These are phyloP conservation scores for Zostera marina DNA, from an alignment of 116 monocot species.

Conservation along the genomic window DNA sequence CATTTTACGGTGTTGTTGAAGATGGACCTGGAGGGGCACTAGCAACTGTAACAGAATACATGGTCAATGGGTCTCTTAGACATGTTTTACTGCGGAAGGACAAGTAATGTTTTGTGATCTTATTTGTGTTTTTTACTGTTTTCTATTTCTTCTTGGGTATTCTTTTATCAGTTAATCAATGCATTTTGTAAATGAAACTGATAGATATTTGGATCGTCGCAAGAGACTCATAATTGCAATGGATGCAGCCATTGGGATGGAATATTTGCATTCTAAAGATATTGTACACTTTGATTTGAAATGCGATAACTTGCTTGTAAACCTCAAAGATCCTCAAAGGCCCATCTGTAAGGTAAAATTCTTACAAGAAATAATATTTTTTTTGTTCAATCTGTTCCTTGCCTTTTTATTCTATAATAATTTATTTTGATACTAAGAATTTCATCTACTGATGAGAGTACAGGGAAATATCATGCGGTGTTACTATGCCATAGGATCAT, in stretches of 20 bases:
- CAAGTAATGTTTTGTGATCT: constrained; percentile 25
- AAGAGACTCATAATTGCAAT: constrained; percentile 90
- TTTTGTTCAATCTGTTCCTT: too few relatives aligned
- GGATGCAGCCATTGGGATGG: constrained; percentile 99
- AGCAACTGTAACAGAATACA: constrained; percentile 90
- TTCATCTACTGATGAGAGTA: too few relatives aligned
- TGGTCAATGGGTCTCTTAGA: constrained; percentile 97
- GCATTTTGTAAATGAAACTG: constrained; percentile 6
- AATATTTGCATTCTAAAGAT: constrained; percentile 94
- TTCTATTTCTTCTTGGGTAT: neutral
- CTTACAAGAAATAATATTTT: neutral
- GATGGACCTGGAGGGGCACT: constrained; percentile 91
- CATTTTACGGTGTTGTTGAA: constrained; percentile 91
- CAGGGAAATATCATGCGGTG: too few relatives aligned
- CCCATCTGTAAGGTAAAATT: constrained; percentile 79
- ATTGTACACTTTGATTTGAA: constrained; percentile 99
- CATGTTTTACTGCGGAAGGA: constrained; percentile 58
- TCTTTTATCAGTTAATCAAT: neutral
- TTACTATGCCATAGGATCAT: too few relatives aligned
- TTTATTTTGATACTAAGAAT: too few relatives aligned
- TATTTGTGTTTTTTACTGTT: neutral
- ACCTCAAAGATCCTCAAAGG: constrained; percentile 83
- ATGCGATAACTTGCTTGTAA: constrained; percentile 95
- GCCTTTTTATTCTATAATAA: too few relatives aligned
- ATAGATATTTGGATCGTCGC: constrained; percentile 77